Evolutionary conservation across 192 early-diverging fungal species (phyloP).

Genomic region (Coemansia sp.): DNA sequence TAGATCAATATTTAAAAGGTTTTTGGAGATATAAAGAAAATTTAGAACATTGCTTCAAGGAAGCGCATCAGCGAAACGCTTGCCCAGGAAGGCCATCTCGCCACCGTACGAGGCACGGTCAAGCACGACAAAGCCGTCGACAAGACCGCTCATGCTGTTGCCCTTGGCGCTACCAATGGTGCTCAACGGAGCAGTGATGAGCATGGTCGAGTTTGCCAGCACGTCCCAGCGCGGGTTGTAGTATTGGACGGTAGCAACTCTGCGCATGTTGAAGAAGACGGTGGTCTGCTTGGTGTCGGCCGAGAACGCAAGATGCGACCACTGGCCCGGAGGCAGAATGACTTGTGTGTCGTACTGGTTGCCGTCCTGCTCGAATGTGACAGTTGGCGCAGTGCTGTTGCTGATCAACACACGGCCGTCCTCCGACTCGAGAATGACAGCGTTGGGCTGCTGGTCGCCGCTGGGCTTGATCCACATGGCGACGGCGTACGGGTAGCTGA

Average conservation of each 20-base stretch:
- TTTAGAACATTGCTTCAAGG: slow-evolving; percentile 18
- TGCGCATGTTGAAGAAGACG: slow-evolving; percentile 44
- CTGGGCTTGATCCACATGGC: slow-evolving; percentile 48
- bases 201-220: slow-evolving; percentile 39
- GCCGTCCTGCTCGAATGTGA: slow-evolving; percentile 45
- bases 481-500: slow-evolving; percentile 42
- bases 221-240: slow-evolving; percentile 41
- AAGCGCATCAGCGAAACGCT: slow-evolving; percentile 37
- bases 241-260: slow-evolving; percentile 33
- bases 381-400: slow-evolving; percentile 28
- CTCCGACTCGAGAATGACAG: slow-evolving; percentile 39
- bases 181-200: slow-evolving; percentile 32
- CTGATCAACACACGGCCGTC: slow-evolving; percentile 42
- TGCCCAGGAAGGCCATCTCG: slow-evolving; percentile 47
- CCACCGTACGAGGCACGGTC: slow-evolving; percentile 32
- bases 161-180: slow-evolving; percentile 38
- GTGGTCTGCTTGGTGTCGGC: slow-evolving; percentile 28
- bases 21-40: background rate
- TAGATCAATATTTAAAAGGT: too few relatives aligned
- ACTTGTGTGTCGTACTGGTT: slow-evolving; percentile 46
- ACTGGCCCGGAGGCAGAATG: slow-evolving; percentile 24
- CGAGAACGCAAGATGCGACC: slow-evolving; percentile 48
- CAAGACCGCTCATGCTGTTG: slow-evolving; percentile 35
- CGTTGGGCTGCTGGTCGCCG: slow-evolving; percentile 32
- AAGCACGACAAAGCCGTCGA: slow-evolving; percentile 42